Evolutionary conservation across 1,284 basidiomycete genomes (phyloP).

Genomic region (Leccinum olivaceoglutinosum): DNA sequence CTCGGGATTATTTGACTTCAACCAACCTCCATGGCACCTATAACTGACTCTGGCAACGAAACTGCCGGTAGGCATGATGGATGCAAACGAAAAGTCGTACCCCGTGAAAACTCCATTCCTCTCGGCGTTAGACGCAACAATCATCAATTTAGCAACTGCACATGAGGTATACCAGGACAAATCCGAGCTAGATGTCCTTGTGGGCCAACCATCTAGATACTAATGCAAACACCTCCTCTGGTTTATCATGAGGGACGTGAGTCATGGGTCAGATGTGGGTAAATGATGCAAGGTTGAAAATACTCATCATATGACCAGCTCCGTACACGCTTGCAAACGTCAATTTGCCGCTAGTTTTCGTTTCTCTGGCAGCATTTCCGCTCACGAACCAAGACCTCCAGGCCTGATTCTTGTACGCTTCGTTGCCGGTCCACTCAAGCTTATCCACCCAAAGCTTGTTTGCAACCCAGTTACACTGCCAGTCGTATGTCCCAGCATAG

Average conservation of each 20-base stretch:
- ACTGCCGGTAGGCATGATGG: background rate
- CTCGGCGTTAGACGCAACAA: background rate
- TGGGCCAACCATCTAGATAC: conserved; percentile 54
- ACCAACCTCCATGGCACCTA: background rate
- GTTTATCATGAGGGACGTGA: conserved; percentile 66
- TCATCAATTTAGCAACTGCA: background rate
- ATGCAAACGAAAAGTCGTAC: background rate
- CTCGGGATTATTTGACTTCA: background rate
- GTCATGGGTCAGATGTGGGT: conserved; percentile 12
- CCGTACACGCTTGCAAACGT: conserved; percentile 62
- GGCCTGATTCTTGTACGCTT: conserved; percentile 43
- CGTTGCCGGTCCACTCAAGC: conserved; percentile 64
- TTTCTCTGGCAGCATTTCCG: conserved; percentile 55
- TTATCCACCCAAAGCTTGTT: conserved; percentile 73
- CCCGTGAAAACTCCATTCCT: background rate
- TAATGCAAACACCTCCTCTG: conserved; percentile 51
- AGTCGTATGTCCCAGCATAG: conserved; percentile 77
- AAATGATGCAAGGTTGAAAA: conserved; percentile 10
- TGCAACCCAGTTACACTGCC: conserved; percentile 76
- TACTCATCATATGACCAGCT: conserved; percentile 71
- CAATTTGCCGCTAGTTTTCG: conserved; percentile 54
- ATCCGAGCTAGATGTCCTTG: conserved; percentile 32
- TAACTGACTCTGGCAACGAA: background rate
- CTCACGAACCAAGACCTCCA: conserved; percentile 57
- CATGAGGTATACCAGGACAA: background rate